These are phyloP conservation scores for Rutstroemia sp. DNA, from an alignment of 2,329 filamentous ascomycete species.

Conservation along the genomic window DNA sequence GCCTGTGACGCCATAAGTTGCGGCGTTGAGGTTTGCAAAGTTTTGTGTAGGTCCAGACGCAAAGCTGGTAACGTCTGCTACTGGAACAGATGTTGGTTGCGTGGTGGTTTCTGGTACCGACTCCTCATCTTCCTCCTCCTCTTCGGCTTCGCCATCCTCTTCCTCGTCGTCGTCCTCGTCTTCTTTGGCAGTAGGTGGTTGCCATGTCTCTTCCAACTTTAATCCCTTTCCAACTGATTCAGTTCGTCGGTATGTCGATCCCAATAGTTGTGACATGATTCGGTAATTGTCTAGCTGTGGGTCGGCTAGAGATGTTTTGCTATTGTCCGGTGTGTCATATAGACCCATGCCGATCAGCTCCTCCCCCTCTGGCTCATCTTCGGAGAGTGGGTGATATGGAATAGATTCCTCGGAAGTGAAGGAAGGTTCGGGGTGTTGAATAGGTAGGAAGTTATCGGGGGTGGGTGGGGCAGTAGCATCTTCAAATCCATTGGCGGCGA, in stretches of 20 bases:
- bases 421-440: slow-evolving; percentile 40
- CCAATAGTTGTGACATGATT: slow-evolving; percentile 45
- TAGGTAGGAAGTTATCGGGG: slow-evolving; percentile 48
- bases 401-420: slow-evolving; percentile 43
- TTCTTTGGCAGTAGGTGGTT: slow-evolving; percentile 52
- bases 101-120: not conserved
- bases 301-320: slow-evolving; percentile 33
- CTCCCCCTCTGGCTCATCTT: slow-evolving; percentile 54
- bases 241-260: slow-evolving; percentile 37
- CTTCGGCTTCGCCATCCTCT: slow-evolving; percentile 24
- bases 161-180: slow-evolving; percentile 47
- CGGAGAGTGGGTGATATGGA: slow-evolving; percentile 42
- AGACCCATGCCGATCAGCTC: slow-evolving; percentile 77
- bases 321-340: slow-evolving; percentile 63
- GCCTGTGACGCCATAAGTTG: not conserved
- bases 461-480: slow-evolving; percentile 48
- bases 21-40: not conserved
- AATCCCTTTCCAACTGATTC: slow-evolving; percentile 61
- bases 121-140: slow-evolving; percentile 12
- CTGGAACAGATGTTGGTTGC: not conserved
- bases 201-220: slow-evolving; percentile 77
- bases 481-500: slow-evolving; percentile 38
- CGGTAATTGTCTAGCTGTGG: slow-evolving; percentile 47
- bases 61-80: not conserved
- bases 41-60: not conserved